phyloP scores from a whole-genome alignment of 176 grass and related monocot species.

The Leersia perrieri region DNA sequence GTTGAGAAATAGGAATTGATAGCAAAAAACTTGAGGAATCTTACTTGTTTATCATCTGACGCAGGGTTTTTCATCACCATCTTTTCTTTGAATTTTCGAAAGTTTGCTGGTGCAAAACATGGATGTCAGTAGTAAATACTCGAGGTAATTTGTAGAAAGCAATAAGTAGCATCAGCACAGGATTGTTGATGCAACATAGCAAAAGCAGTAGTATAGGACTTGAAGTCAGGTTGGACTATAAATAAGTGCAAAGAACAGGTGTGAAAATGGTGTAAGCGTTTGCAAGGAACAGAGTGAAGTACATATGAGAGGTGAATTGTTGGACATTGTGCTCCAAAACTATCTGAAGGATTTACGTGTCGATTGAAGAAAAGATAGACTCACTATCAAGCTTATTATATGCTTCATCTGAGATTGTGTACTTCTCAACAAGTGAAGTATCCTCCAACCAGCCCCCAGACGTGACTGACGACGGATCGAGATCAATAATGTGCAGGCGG shows the following conservation, averaged over 20 bases:
- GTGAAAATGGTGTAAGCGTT: neutral
- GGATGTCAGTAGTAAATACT: neutral
- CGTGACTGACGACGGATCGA: slow-evolving; percentile 80
- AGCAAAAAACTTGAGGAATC: neutral
- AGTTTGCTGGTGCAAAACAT: slow-evolving; percentile 56
- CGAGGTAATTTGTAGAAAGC: neutral
- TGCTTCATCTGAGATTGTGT: slow-evolving; percentile 83
- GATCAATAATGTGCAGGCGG: slow-evolving; percentile 80
- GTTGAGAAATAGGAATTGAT: neutral
- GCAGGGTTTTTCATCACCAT: slow-evolving; percentile 59
- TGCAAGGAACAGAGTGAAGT: neutral
- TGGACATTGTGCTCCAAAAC: neutral
- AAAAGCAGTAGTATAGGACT: neutral
- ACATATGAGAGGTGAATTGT: neutral
- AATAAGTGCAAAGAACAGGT: neutral
- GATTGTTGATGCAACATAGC: neutral
- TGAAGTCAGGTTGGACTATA: neutral
- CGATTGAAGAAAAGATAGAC: neutral
- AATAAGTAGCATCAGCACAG: neutral
- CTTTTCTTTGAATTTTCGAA: slow-evolving; percentile 92
- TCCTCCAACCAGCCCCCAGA: slow-evolving; percentile 97
- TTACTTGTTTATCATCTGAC: slow-evolving; percentile 62
- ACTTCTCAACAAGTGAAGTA: slow-evolving; percentile 95
- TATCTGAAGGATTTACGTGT: neutral
- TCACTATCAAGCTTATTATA: slow-evolving; percentile 84